phyloP scores from a whole-genome alignment of 2,329 filamentous ascomycete genomes.

The Botryosphaeria dothidea region DNA sequence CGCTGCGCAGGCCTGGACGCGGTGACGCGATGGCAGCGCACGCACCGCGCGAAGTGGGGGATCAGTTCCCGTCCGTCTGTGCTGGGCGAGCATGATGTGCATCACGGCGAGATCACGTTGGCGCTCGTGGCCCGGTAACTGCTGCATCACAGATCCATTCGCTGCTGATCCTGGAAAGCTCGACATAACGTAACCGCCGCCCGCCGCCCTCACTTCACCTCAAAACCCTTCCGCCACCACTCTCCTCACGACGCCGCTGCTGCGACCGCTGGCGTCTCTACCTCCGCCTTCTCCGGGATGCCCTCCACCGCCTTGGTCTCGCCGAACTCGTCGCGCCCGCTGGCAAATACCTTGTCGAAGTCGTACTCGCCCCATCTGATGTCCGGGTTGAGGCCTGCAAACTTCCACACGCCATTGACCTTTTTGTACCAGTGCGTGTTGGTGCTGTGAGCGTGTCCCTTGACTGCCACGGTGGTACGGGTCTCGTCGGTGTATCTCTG shows the following conservation, averaged over 20 bases:
- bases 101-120: conserved; percentile 16
- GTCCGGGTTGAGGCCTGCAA: conserved; percentile 55
- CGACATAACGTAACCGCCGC: conserved; percentile 8
- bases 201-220: not conserved
- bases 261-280: not conserved
- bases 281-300: conserved; percentile 27
- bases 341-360: conserved; percentile 57
- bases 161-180: conserved; percentile 10
- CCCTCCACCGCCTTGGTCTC: conserved; percentile 45
- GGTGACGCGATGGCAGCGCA: conserved; percentile 17
- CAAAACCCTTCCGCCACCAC: not conserved
- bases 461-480: conserved; percentile 49
- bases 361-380: conserved; percentile 59
- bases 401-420: conserved; percentile 61
- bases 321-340: conserved; percentile 47
- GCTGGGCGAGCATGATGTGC: conserved; percentile 14
- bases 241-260: conserved; percentile 4
- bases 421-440: conserved; percentile 58
- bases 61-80: conserved; percentile 13
- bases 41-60: conserved; percentile 15
- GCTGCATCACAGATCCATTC: conserved; percentile 14
- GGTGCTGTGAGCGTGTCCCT: conserved; percentile 59
- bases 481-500: conserved; percentile 55
- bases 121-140: conserved; percentile 14
- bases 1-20: not conserved